Evolutionary conservation across 495 filamentous ascomycete genomes (phyloP), one percentile per base, ranked within the genome.

Genomic region (Apodospora peruviana): DNA sequence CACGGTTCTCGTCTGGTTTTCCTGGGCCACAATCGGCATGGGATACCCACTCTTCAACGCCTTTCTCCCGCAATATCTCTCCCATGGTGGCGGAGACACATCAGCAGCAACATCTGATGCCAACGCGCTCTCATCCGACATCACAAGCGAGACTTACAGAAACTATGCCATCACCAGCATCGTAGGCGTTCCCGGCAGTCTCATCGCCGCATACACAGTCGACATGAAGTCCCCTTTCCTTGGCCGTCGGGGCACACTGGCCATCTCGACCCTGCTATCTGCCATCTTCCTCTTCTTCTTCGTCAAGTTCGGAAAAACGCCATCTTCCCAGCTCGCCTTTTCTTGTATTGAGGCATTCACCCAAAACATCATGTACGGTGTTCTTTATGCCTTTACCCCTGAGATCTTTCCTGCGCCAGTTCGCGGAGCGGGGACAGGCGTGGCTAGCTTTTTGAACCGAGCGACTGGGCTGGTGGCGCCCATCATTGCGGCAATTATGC

Each of bases 351-450:
- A 85, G 60, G 84, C 80, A 19, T 86, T 93, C 69, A 76, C 81
- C 53, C 80, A 79, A 53, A 89, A 86, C 48, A 80, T 89, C 53
- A 88, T 91, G 83, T 91, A 91, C 58, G 87, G 87, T n/a, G 87
- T 91, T 18, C 71, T 94, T 3, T 94, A 91, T 55, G 82, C 84
- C 0, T 94, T 90, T 55, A 91, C 88, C 1, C 87, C 88, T 3
- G 88, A 91, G 65, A 81, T 91, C 27, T 91, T 91, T 59, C 80
- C 86, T 2, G 86, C 88, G 0, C 86, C 86, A 47, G 80, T 89
- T 48, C 72, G 88, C 10, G 88, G 87, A 2, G 89, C 87, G 0
- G 88, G 86, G 0, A 91, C 86, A 43, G 88, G 87, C 0, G 69
- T 91, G 19, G 82, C 87, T 2, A 85, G 83, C 34, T 83, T 82